phyloP scores from a whole-genome alignment of 305 asterid genomes.

The Nicotiana rustica region DNA sequence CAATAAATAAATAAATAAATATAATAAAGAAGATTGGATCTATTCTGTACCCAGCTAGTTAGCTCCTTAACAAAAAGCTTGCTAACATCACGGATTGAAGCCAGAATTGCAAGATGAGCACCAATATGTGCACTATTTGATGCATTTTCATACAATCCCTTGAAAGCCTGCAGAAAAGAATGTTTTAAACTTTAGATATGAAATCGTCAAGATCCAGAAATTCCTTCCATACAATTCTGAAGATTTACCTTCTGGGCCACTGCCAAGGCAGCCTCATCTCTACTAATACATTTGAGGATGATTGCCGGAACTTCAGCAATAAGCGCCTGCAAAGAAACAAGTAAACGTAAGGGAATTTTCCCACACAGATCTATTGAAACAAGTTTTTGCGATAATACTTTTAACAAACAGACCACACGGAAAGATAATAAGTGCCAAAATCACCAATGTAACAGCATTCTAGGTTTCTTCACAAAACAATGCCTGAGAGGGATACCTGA shows the following conservation, averaged over 20 bases:
- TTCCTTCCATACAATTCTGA: constrained; percentile 25
- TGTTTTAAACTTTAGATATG: background rate
- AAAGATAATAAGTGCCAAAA: background rate
- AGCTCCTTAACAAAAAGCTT: constrained; percentile 98
- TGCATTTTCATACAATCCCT: constrained; percentile 89
- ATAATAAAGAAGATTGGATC: background rate
- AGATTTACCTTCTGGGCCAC: constrained; percentile 89
- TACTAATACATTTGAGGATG: constrained; percentile 84
- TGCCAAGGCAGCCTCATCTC: constrained; percentile 98
- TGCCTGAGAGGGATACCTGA: constrained; percentile 60
- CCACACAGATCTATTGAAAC: background rate
- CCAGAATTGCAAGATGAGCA: constrained; percentile 86
- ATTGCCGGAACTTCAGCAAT: constrained; percentile 95
- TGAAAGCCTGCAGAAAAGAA: constrained; percentile 71
- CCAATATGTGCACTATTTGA: constrained; percentile 71
- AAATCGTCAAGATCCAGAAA: constrained; percentile 31
- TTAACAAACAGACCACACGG: constrained; percentile 27
- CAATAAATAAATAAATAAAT: background rate
- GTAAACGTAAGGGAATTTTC: background rate
- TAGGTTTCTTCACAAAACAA: constrained; percentile 19
- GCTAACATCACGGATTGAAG: constrained; percentile 96
- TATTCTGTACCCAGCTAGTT: constrained; percentile 96
- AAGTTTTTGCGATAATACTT: constrained; percentile 12
- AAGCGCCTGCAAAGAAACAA: constrained; percentile 60
- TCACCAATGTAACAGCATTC: constrained; percentile 33